A percentile compares a stretch with the other conserved stretches of the same genome.
phyloP scores from a whole-genome alignment of 2,329 filamentous ascomycete genomes.

The Fusarium armeniacum region DNA sequence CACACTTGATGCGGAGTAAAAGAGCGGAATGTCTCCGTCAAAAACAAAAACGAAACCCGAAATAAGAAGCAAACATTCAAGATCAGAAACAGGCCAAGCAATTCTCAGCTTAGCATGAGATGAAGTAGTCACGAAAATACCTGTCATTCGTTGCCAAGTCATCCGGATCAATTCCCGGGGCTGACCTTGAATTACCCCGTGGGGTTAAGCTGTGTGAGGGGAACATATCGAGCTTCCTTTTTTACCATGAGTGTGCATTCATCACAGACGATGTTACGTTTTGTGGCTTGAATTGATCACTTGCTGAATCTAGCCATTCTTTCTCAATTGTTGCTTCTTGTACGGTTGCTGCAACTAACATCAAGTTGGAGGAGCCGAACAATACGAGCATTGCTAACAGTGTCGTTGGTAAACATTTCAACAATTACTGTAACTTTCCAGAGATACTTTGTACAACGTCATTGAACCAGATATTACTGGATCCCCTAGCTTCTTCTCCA shows the following conservation, averaged over 20 bases:
- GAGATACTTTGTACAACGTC: background rate
- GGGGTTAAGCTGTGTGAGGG: constrained; percentile 31
- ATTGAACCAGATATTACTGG: background rate
- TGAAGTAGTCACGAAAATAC: constrained; percentile 16
- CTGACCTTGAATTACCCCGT: constrained; percentile 24
- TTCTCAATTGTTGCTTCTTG: background rate
- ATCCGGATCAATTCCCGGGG: constrained; percentile 9
- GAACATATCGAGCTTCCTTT: constrained; percentile 35
- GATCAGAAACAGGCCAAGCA: background rate
- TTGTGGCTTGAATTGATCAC: constrained; percentile 15
- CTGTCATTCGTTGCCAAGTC: constrained; percentile 19
- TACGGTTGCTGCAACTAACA: background rate
- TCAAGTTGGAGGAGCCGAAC: background rate
- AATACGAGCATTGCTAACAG: background rate
- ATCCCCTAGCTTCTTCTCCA: constrained; percentile 11
- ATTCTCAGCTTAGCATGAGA: constrained; percentile 16
- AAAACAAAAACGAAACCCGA: background rate
- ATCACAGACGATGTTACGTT: constrained; percentile 26
- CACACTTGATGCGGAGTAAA: constrained; percentile 25
- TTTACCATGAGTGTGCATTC: constrained; percentile 4
- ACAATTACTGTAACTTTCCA: constrained; percentile 22
- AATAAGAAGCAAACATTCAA: constrained; percentile 14
- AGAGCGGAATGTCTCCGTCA: constrained; percentile 26
- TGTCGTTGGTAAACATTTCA: background rate
- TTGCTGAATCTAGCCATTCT: background rate